These are phyloP conservation scores for Coemansia sp. DNA, from an alignment of 192 early-diverging fungal genomes.

Conservation along the genomic window DNA sequence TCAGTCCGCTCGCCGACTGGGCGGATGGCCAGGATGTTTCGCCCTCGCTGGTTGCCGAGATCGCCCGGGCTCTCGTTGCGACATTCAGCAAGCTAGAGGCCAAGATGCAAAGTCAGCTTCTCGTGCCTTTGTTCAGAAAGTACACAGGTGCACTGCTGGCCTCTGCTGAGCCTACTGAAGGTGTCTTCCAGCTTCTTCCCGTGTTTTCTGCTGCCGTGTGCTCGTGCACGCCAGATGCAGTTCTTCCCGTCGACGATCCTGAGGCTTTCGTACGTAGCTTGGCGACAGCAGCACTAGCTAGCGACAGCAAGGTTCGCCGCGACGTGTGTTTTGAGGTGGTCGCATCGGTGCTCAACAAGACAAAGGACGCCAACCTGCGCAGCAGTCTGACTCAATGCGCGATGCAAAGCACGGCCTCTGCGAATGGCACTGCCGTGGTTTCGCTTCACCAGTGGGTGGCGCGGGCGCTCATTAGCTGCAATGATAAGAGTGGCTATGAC, in stretches of 20 bases:
- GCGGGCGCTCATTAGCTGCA: constrained; percentile 38
- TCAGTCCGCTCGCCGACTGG: constrained; percentile 33
- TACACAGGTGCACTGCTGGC: constrained; percentile 1
- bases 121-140: constrained; percentile 17
- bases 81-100: constrained; percentile 28
- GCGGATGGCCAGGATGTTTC: constrained; percentile 1
- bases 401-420: neutral
- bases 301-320: constrained; percentile 41
- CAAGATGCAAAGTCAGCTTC: constrained; percentile 14
- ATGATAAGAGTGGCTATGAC: constrained; percentile 40
- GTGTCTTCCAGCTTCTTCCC: constrained; percentile 13
- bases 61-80: constrained; percentile 21
- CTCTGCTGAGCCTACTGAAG: neutral
- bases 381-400: constrained; percentile 18
- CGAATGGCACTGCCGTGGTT: neutral
- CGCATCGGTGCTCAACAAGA: constrained; percentile 69
- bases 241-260: constrained; percentile 51
- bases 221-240: constrained; percentile 47
- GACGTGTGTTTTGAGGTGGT: constrained; percentile 57
- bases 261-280: constrained; percentile 48
- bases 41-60: constrained; percentile 23
- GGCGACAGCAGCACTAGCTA: constrained; percentile 38
- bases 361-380: constrained; percentile 37
- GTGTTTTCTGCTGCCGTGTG: constrained; percentile 41
- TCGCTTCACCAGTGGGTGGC: constrained; percentile 42